Base-by-base conservation (phyloP, 2,329 filamentous ascomycete genomes). In the Monosporascus sp. region DNA sequence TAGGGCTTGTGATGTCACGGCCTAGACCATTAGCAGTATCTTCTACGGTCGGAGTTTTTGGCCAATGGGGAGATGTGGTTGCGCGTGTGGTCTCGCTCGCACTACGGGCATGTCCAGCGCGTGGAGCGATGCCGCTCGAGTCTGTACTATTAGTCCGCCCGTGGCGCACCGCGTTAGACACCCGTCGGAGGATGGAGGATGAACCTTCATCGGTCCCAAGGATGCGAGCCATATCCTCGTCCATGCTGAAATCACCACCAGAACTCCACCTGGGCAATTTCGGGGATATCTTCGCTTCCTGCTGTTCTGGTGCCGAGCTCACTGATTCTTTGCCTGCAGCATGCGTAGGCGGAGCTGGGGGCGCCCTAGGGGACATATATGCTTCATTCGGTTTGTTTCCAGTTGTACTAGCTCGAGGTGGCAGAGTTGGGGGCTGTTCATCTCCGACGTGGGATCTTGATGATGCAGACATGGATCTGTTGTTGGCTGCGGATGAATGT, bases 111-210 rank as follows among this genome's bases (percentile, higher is more conserved):
- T 87, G 84, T 52, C 78, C 76, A 11, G 67, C 64, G 56, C 78
- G 72, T 48, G 71, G 66, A 36, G 71, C 66, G 56, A 68, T 69
- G 53, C 69, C 75, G 61, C 73, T 74, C 26, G 77, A 76, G 61
- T 86, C 84, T 57, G 89, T 84, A 69, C 92, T 97, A 69, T 86
- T 90, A 67, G 90, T 96, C 59, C 94, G 87, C 52, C 91, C 91
- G 71, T 97, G 94, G 59, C 91, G 90, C 53, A 97, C 91, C 49
- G 90, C 92, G 67, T 96, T 96, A 7, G 94, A 97, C 41, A 97
- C 89, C 50, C 91, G 85, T 53, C 90, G 88, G 57, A 97, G 76
- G 56, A 97, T 88, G 1, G 90, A 93, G 26, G 90, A 86, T 34
- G 85, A 87, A 44, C 81, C 78, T 67, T 91, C 89, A 56, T 93